Percentiles rank a stretch among this genome's conserved stretches.
Evolutionary conservation across 805 yeast genomes (phyloP).

Genomic region (Naumovozyma baii): DNA sequence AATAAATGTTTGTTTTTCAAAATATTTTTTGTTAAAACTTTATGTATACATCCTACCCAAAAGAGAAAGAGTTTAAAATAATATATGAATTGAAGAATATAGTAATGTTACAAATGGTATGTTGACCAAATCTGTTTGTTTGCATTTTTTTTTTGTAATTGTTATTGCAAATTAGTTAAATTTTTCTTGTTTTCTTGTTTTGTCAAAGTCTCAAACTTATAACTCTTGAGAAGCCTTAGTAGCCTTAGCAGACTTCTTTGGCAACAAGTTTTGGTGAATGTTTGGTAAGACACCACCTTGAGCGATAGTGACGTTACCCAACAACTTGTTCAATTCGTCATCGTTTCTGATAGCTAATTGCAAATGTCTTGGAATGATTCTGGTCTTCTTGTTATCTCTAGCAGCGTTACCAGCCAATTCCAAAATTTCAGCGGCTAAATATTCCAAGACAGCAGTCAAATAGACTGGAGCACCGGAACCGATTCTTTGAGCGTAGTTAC

Average conservation of each 20-base stretch:
- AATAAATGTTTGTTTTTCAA: no score
- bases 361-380: conserved; percentile 97
- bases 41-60: no score
- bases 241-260: conserved; percentile 58
- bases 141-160: no score
- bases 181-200: background rate
- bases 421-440: conserved; percentile 93
- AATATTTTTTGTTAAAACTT: no score
- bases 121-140: background rate
- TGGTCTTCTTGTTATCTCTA: conserved; percentile 97
- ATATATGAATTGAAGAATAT: background rate
- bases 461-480: conserved; percentile 99
- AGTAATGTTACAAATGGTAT: background rate
- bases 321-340: conserved; percentile 93
- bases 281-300: conserved; percentile 99
- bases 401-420: conserved; percentile 99
- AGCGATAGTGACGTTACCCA: conserved; percentile 90
- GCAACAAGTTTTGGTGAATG: conserved; percentile 87
- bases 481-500: conserved; percentile 96
- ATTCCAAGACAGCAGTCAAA: conserved; percentile 93
- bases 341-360: conserved; percentile 98
- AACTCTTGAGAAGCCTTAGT: conserved; percentile 60
- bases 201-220: no score
- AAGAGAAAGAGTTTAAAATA: no score
- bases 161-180: no score